Conservation (phyloP, 1,139 yeast genomes). For the Fermentozyma sake region DNA sequence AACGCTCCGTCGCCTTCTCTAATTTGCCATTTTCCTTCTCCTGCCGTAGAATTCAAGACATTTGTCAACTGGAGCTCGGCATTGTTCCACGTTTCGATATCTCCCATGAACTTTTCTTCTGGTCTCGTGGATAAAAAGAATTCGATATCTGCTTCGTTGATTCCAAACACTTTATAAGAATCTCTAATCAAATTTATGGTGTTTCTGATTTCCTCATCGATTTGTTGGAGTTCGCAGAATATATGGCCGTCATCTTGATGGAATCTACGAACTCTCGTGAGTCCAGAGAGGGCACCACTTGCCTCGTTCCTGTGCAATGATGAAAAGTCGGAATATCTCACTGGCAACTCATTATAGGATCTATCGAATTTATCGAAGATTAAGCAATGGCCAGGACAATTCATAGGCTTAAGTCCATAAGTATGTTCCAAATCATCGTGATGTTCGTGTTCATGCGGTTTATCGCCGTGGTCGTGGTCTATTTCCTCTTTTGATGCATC, state of each 20-base stretch:
- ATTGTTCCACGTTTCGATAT: constrained; percentile 71
- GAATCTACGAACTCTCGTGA: constrained; percentile 92
- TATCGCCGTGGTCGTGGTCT: constrained; percentile 14
- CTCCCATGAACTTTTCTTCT: constrained; percentile 77
- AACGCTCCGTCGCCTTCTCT: constrained; percentile 97
- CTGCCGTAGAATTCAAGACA: constrained; percentile 58
- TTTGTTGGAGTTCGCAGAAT: constrained; percentile 82
- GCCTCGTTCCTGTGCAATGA: constrained; percentile 94
- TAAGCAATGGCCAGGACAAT: constrained; percentile 96
- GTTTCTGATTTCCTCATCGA: constrained; percentile 69
- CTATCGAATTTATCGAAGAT: constrained; percentile 79
- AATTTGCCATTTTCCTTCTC: constrained; percentile 58
- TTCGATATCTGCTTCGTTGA: constrained; percentile 49
- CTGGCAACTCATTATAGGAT: constrained; percentile 85
- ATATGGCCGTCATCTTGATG: constrained; percentile 99
- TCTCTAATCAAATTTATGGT: constrained; percentile 73
- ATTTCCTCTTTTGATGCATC: constrained; percentile 30
- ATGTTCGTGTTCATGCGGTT: constrained; percentile 27
- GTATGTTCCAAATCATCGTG: constrained; percentile 34
- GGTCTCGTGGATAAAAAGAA: constrained; percentile 88
- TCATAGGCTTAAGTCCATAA: constrained; percentile 94
- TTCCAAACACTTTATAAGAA: constrained; percentile 76
- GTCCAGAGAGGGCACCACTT: constrained; percentile 89
- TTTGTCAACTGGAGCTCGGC: constrained; percentile 73
- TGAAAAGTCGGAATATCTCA: constrained; percentile 87